These are phyloP conservation scores for Triticum aestivum DNA, from an alignment of 176 grass and related monocot genomes.

Conservation along the genomic window IWGSC_CS_RefSeq_v2.1 NC_057798.1:5654379-5654878, in stretches of 20 bases:
- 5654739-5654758: constrained; percentile 50
- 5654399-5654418: constrained; percentile 40
- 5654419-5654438: constrained; percentile 58
- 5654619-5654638: background rate
- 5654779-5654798: constrained; percentile 40
- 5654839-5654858: background rate
- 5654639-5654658: background rate
- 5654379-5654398: constrained; percentile 32
- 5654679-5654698: constrained; percentile 19
- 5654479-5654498: background rate
- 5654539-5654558: background rate
- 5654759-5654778: constrained; percentile 47
- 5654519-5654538: background rate
- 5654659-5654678: background rate
- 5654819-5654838: constrained; percentile 43
- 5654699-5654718: constrained; percentile 56
- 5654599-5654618: background rate
- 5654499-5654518: background rate
- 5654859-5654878: background rate
- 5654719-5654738: constrained; percentile 69
- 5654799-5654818: constrained; percentile 47
- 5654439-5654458: constrained; percentile 48
- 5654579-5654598: background rate
- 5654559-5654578: background rate
- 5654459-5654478: background rate